Percentiles rank a stretch among this genome's conserved stretches.
These are phyloP conservation scores for Chrysoporthe deuterocubensis DNA, from an alignment of 2,329 filamentous ascomycete species.

Conservation along the genomic window DNA sequence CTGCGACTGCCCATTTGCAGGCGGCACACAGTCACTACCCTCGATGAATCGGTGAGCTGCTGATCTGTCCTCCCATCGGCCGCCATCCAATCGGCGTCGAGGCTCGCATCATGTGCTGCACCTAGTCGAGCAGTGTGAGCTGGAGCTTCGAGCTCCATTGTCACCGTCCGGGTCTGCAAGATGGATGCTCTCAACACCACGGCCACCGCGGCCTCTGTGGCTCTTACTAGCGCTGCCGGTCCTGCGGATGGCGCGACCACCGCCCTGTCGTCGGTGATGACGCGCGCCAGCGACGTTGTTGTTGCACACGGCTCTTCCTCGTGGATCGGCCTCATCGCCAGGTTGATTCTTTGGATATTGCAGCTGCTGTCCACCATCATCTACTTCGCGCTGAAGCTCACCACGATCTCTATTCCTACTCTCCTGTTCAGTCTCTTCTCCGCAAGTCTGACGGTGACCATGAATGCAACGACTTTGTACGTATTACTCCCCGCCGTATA, in stretches of 20 bases:
- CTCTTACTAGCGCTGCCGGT: constrained; percentile 13
- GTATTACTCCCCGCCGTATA: constrained; percentile 36
- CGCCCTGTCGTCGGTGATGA: constrained; percentile 46
- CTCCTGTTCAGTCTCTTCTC: constrained; percentile 89
- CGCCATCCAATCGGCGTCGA: constrained; percentile 29
- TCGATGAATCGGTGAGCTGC: constrained; percentile 22
- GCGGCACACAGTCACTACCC: constrained; percentile 1
- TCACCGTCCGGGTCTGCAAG: background rate
- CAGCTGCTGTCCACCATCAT: constrained; percentile 61
- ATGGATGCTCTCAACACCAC: constrained; percentile 28
- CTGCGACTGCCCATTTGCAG: background rate
- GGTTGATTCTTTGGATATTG: constrained; percentile 58
- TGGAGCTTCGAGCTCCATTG: constrained; percentile 13
- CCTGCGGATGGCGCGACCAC: constrained; percentile 38
- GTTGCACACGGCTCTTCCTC: constrained; percentile 48
- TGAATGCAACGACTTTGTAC: constrained; percentile 96
- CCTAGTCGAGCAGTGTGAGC: constrained; percentile 22
- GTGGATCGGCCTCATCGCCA: constrained; percentile 62
- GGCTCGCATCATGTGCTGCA: constrained; percentile 29
- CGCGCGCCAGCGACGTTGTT: constrained; percentile 41
- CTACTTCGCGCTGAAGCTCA: constrained; percentile 83
- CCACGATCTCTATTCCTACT: constrained; percentile 86
- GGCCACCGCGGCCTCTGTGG: constrained; percentile 15
- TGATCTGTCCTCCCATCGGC: constrained; percentile 15
- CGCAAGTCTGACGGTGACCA: constrained; percentile 92